Conservation (phyloP, 2,329 filamentous ascomycete species). For the Byssothecium circinans region DNA sequence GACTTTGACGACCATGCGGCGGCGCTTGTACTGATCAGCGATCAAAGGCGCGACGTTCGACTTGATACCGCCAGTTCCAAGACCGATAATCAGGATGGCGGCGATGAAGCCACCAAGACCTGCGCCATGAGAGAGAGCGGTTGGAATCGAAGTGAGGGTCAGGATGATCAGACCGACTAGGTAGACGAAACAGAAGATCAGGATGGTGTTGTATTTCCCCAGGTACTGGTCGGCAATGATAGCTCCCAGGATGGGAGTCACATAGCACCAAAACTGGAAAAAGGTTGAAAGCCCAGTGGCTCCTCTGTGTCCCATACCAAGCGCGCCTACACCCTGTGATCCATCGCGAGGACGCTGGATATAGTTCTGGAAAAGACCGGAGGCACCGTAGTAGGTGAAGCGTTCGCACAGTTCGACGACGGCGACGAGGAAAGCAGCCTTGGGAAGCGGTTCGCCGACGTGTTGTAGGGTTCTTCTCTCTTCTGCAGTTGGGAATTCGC, state of each 20-base stretch:
- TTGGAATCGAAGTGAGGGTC: constrained; percentile 65
- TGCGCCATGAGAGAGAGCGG: constrained; percentile 62
- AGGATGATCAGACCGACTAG: constrained; percentile 69
- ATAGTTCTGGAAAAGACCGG: constrained; percentile 55
- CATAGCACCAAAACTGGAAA: constrained; percentile 48
- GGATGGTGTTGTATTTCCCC: constrained; percentile 72
- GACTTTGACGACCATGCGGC: constrained; percentile 46
- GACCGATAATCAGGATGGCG: constrained; percentile 66
- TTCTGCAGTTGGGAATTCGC: constrained; percentile 46
- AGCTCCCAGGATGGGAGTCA: constrained; percentile 52
- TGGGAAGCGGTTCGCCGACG: constrained; percentile 52
- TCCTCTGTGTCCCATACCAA: constrained; percentile 49
- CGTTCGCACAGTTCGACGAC: constrained; percentile 54
- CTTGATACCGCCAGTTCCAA: constrained; percentile 82
- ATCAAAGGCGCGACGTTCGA: constrained; percentile 66
- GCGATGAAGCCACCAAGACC: constrained; percentile 65
- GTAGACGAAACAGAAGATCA: constrained; percentile 65
- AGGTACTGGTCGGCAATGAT: constrained; percentile 68
- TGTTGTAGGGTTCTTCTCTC: constrained; percentile 48
- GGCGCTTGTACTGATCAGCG: constrained; percentile 51
- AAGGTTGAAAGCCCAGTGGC: constrained; percentile 51
- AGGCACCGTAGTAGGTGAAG: constrained; percentile 52
- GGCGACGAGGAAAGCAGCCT: constrained; percentile 52
- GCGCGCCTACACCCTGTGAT: constrained; percentile 44
- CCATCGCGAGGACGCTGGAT: constrained; percentile 46